Evolutionary conservation across 257 asterid genomes (phyloP).

Genomic region (Gardenia jasminoides): DNA sequence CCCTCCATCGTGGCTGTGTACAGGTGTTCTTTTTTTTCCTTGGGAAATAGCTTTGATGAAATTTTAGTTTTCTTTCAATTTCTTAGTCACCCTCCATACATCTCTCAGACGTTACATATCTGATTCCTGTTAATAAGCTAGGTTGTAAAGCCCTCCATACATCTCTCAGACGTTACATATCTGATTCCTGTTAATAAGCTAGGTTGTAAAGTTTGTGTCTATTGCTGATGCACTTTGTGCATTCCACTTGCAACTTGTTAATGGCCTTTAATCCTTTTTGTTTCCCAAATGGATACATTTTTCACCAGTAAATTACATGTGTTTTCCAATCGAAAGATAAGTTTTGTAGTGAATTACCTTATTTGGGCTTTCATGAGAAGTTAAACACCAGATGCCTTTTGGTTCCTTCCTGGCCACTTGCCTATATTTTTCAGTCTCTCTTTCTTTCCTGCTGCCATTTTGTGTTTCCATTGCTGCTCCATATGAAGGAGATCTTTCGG

Average conservation of each 20-base stretch:
- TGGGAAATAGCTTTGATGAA: background rate
- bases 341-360: too few species aligned
- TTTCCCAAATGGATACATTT: too few species aligned
- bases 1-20: slow-evolving; percentile 76
- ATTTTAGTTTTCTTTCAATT: slow-evolving; percentile 2
- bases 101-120: slow-evolving; percentile 40
- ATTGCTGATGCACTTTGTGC: background rate
- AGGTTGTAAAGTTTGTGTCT: background rate
- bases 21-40: slow-evolving; percentile 49
- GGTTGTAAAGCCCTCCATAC: slow-evolving; percentile 47
- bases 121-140: slow-evolving; percentile 53
- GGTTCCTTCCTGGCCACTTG: background rate
- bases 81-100: background rate
- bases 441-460: background rate
- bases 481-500: background rate
- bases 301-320: too few species aligned
- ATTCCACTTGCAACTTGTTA: background rate
- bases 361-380: background rate
- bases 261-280: too few species aligned
- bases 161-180: background rate
- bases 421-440: background rate
- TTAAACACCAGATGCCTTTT: background rate
- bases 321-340: too few species aligned
- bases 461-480: background rate
- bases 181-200: background rate